Evolutionary conservation across 495 filamentous ascomycete genomes (phyloP), one percentile per base, ranked within the genome.

Genomic region (Xylaria bambusicola): DNA sequence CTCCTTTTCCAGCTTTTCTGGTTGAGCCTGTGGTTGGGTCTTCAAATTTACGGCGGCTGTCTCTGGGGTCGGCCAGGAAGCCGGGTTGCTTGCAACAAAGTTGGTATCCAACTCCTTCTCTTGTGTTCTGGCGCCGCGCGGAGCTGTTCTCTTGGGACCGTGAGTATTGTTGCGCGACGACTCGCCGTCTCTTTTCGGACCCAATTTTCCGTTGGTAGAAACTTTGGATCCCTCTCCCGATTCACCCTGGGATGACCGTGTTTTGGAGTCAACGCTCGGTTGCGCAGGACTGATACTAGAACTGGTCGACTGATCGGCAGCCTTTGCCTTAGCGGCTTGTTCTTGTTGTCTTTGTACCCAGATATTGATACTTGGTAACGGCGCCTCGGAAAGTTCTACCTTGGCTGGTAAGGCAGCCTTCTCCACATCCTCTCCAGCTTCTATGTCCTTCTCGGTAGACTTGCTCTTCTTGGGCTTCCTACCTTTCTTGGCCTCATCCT

Each of bases 41-140:
- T 78, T 80, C 31, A 63, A 35, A 36, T 67, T 79, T 64, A 85
- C 90, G 31, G 88, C 80, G 2, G 88, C 90, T 44, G 82, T 86
- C 55, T 96, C 88, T 1, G 92, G 92, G 8, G 94, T 96, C 18
- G 94, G 94, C 94, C 94, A 98, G 27, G 85, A 86, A 27, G 82
- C 77, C 38, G 88, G 79, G 73, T 96, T 91, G 51, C 83, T 88
- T 35, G 88, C 88, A 3, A 87, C 81, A 15, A 81, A 48, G 21
- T 58, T 58, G 17, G 73, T 60, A 67, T 70, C 65, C 21, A 59
- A 77, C 24, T 82, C 79, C 60, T 76, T 81, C 42, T 84, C 84
- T 7, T 67, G 62, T n/a, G 61, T 63, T 52, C 80, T 77, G 47
- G 68, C 72, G n/a, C 74, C 77, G 36, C 81, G 74, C n/a, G 79